Evolutionary conservation across 495 filamentous ascomycete genomes (phyloP), one percentile per base, ranked within the genome.

Genomic region (Daldinia decipiens): DNA sequence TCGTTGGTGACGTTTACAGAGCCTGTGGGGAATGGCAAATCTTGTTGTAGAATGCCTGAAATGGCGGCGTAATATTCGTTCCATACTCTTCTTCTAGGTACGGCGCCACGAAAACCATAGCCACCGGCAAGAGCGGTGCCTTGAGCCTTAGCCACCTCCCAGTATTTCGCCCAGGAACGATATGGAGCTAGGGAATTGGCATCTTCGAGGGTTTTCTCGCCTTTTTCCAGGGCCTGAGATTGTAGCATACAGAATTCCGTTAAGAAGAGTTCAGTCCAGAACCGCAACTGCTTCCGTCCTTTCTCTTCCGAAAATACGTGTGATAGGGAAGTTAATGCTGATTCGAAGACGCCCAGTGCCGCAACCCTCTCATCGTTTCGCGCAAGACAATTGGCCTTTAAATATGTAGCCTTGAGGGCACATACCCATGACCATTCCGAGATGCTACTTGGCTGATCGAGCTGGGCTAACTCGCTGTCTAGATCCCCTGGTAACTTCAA

Each of bases 381-480:
- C 45, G 86, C 86, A 70, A 92, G 87, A n/a, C 89, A 88, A 67
- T 87, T 82, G 55, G 92, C 92, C 77, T 89, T 90, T 39, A 97
- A 82, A 70, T 91, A 96, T 36, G 87, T 86, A 39, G 87, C 88
- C 76, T 94, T 95, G 8, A 95, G 83, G 19, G 90, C 84, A 77
- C 93, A 96, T 5, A 93, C 89, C 58, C 88, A 88, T 5, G 91
- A 91, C 93, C 93, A 97, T 70, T 87, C 85, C 4, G 88, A 85
- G 12, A 86, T 78, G 12, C 79, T 70, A 27, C 82, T 81, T 0
- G 80, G 83, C 2, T 81, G 80, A 65, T 83, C 76, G 59, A 91
- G 76, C 43, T 80, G 79, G 47, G 86, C 75, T 43, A 88, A 75
- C 50, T 86, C 83, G 43, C 79, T 75, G 43, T 82, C 85, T 57